A percentile compares a stretch with the other conserved stretches of the same genome.
Conservation (phyloP, 2,329 filamentous ascomycete species). For the Stachybotrys echinatus region DNA sequence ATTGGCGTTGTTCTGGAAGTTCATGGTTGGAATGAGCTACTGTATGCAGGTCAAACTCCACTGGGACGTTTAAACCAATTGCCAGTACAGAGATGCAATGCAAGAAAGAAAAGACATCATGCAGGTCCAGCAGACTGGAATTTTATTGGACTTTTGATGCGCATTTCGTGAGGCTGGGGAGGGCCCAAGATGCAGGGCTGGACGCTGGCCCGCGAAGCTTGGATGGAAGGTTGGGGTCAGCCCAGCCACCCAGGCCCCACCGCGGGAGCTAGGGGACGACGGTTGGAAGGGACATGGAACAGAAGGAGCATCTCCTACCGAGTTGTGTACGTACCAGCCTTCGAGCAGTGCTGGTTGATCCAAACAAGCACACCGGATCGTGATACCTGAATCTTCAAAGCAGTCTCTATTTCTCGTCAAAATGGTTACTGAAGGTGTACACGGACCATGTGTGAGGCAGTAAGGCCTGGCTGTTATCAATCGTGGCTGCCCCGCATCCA, state of each 20-base stretch:
- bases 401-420: no score
- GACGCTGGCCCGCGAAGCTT: not conserved
- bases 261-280: not conserved
- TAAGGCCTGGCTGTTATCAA: no score
- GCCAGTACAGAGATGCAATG: not conserved
- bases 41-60: not conserved
- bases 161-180: not conserved
- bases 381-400: no score
- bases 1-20: not conserved
- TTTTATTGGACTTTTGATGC: not conserved
- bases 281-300: conserved; percentile 13
- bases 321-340: no score
- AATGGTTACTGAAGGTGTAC: no score
- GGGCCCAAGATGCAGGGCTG: not conserved
- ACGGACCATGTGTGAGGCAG: no score
- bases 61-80: not conserved
- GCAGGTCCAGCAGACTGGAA: conserved; percentile 5
- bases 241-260: conserved; percentile 1
- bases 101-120: not conserved
- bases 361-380: no score
- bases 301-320: conserved; percentile 34
- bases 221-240: not conserved
- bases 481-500: no score
- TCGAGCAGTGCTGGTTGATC: no score
- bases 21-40: not conserved